Base-by-base conservation (phyloP, 2,329 filamentous ascomycete genomes). In the Clonostachys rosea region DNA sequence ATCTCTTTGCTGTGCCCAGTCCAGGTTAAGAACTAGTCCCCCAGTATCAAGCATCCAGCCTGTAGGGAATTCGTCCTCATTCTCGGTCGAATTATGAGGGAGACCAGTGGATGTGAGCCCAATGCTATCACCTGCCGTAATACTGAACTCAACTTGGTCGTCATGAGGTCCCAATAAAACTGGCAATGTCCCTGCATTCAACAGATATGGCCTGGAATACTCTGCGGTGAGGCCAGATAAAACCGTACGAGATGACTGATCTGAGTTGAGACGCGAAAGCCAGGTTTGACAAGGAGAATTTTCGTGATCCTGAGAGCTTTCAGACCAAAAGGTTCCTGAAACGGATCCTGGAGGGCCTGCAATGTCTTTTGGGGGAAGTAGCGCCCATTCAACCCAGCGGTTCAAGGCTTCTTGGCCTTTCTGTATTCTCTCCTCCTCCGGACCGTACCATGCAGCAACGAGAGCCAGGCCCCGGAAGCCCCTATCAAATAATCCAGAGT, bases 31-130 rank as follows among this genome's bases (percentile, higher is more conserved):
- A 5, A 78, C 70, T 13, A 80, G 67, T 44, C 79, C 78, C 11
- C 76, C 78, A 0, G 72, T 66, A 49, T 83, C 74, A 13, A 83
- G 55, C 52, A 81, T 63, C 75, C 76, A 81, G 5, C 76, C 77
- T 60, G 52, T 67, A 52, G 54, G 56, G 30, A 51, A 44, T n/a
- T 58, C 60, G 34, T 50, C 47, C 11, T 53, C 48, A 7, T 49
- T 43, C 2, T 53, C 45, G 16, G 64, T 55, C 10, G 57, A 49
- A 6, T 59, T 52, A 17, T 63, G 51, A 1, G 63, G 60, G 9
- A 68, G 42, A 0, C 65, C 64, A 0, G 54, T 30, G 24, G 24
- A 30, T 30, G 53, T 8, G 65, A 56, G 3, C 58, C 58, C 20
- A 66, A 58, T 34, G 47, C 55, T 50, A 13, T 59, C 56, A 2